Conservation (phyloP, 2,329 filamentous ascomycete species). For the Phaeosphaeriaceae sp. region DNA sequence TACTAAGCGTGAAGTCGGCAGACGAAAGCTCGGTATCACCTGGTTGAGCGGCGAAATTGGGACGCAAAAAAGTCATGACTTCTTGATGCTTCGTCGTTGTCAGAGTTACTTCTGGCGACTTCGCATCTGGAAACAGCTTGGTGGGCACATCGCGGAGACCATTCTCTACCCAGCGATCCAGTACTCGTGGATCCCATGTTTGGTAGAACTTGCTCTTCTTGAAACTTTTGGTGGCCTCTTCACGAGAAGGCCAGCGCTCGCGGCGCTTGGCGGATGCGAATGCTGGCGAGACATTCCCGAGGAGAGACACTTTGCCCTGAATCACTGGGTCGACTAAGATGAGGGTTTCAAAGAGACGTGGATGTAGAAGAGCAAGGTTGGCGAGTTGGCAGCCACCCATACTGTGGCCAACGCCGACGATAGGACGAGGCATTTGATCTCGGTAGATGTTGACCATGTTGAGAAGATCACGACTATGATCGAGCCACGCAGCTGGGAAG, state of each 20-base stretch:
- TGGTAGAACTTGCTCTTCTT: constrained; percentile 76
- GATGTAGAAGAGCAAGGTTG: constrained; percentile 77
- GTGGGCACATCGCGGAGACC: constrained; percentile 81
- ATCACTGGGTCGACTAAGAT: constrained; percentile 88
- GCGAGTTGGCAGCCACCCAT: constrained; percentile 80
- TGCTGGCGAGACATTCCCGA: constrained; percentile 54
- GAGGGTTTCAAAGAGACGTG: constrained; percentile 77
- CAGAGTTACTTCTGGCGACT: constrained; percentile 67
- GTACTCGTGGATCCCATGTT: constrained; percentile 80
- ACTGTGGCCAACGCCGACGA: constrained; percentile 87
- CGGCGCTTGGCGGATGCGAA: constrained; percentile 73
- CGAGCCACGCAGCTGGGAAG: constrained; percentile 76
- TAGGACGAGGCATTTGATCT: constrained; percentile 76
- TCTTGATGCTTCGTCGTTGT: constrained; percentile 88
- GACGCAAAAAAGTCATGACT: constrained; percentile 77
- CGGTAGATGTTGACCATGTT: constrained; percentile 87
- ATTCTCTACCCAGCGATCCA: constrained; percentile 74
- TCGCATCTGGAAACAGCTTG: constrained; percentile 57
- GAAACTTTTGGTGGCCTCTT: constrained; percentile 72
- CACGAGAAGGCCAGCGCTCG: constrained; percentile 81
- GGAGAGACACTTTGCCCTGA: constrained; percentile 55
- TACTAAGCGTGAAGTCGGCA: constrained; percentile 32
- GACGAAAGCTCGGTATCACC: constrained; percentile 54
- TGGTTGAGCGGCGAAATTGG: constrained; percentile 58
- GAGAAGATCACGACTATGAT: constrained; percentile 83